Conservation (phyloP, 1,139 yeast genomes). For the Lodderomyces oxycetoniae region DNA sequence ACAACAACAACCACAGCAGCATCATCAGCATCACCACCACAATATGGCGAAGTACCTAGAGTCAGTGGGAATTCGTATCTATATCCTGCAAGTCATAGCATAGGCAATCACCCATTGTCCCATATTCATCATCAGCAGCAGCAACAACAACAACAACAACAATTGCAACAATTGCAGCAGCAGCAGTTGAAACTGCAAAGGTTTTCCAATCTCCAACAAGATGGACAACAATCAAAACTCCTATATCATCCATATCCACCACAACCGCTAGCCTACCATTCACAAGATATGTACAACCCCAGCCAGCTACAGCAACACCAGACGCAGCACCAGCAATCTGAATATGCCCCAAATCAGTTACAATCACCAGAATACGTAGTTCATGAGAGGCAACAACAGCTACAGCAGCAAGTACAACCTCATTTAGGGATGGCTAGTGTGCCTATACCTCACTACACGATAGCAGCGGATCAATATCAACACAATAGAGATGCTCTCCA, state of each 20-base stretch:
- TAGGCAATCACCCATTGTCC: not conserved
- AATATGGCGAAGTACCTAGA: conserved; percentile 2
- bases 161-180: conserved; percentile 1
- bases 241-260: conserved; percentile 12
- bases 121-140: not conserved
- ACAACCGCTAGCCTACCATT: conserved; percentile 10
- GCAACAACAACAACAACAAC: conserved; percentile 3
- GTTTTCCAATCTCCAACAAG: not conserved
- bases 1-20: no score
- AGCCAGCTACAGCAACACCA: conserved; percentile 8
- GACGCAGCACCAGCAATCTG: conserved; percentile 8
- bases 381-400: conserved; percentile 2
- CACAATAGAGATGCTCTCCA: conserved; percentile 4
- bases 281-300: conserved; percentile 10
- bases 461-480: conserved; percentile 3
- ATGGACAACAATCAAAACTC: conserved; percentile 2
- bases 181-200: not conserved
- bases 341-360: not conserved
- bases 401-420: conserved; percentile 4
- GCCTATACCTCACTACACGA: not conserved
- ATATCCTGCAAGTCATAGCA: not conserved
- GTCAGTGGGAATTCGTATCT: not conserved
- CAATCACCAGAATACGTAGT: no score
- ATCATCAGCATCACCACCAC: conserved; percentile 1
- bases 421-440: not conserved